Conservation (phyloP, 176 grass and related monocot species). For the Phoenix roebelenii region DNA sequence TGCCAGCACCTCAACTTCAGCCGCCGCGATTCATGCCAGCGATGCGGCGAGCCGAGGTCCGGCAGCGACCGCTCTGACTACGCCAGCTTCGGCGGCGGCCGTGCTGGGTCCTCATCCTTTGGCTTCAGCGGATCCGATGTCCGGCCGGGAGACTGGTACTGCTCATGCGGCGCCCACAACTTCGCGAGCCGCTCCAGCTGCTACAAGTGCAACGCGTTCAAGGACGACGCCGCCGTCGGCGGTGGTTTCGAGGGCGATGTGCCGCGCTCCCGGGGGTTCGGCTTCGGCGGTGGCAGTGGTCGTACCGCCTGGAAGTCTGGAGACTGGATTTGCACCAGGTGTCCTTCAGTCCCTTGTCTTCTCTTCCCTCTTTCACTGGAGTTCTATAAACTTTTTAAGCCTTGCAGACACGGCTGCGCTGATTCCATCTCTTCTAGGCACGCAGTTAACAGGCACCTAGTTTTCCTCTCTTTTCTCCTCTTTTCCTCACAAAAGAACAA, state of each 20-base stretch:
- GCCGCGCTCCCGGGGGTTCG: slow-evolving; percentile 52
- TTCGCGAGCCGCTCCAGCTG: slow-evolving; percentile 93
- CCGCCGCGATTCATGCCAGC: slow-evolving; percentile 74
- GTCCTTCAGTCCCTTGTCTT: neutral
- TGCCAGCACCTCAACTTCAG: slow-evolving; percentile 99
- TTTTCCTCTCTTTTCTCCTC: no score
- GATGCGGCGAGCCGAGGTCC: slow-evolving; percentile 53
- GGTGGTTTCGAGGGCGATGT: slow-evolving; percentile 55
- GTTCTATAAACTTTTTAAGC: no score
- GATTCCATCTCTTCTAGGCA: no score
- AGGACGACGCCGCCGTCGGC: slow-evolving; percentile 62
- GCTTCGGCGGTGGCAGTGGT: slow-evolving; percentile 41
- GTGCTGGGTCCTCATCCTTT: slow-evolving; percentile 47
- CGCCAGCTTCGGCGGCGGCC: slow-evolving; percentile 48
- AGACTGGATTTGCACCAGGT: slow-evolving; percentile 98
- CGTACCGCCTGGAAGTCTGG: slow-evolving; percentile 86
- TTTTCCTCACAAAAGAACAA: no score
- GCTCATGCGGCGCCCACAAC: slow-evolving; percentile 80
- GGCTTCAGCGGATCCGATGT: slow-evolving; percentile 61
- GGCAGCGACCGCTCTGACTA: slow-evolving; percentile 44
- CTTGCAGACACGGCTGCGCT: no score
- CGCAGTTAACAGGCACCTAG: no score
- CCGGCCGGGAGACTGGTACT: slow-evolving; percentile 94
- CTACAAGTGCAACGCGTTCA: slow-evolving; percentile 82
- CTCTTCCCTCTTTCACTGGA: neutral